These are phyloP conservation scores for Ceratobasidium sp. DNA, from an alignment of 1,284 basidiomycete genomes.

Conservation along the genomic window DNA sequence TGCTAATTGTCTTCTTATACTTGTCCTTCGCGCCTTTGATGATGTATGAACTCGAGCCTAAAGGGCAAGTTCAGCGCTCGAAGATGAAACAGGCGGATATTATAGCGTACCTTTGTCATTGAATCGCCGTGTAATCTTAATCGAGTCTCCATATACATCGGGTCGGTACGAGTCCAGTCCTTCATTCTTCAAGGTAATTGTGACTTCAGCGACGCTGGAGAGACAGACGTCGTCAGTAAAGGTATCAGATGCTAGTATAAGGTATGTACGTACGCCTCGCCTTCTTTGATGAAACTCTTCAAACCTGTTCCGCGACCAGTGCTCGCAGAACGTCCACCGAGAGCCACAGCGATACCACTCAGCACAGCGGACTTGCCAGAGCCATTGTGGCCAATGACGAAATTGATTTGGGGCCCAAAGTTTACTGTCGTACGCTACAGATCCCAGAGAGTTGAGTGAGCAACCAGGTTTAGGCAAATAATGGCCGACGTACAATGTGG, in stretches of 20 bases:
- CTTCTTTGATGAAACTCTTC: slow-evolving; percentile 91
- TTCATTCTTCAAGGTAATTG: slow-evolving; percentile 85
- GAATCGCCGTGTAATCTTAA: slow-evolving; percentile 88
- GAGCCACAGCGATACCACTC: slow-evolving; percentile 91
- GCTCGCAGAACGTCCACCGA: slow-evolving; percentile 91
- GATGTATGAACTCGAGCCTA: slow-evolving; percentile 85
- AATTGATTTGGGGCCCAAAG: slow-evolving; percentile 94
- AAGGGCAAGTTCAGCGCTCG: slow-evolving; percentile 52
- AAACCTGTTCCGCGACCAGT: slow-evolving; percentile 91
- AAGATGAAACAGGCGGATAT: neutral
- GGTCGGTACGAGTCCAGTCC: slow-evolving; percentile 91
- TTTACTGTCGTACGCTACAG: slow-evolving; percentile 76
- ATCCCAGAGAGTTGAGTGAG: neutral
- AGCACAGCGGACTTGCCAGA: slow-evolving; percentile 93
- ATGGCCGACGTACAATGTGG: slow-evolving; percentile 63
- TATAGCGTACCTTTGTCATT: slow-evolving; percentile 52
- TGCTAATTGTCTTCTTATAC: slow-evolving; percentile 76
- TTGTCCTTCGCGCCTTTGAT: slow-evolving; percentile 85
- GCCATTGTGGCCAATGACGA: slow-evolving; percentile 88
- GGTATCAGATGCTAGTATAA: neutral
- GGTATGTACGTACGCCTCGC: slow-evolving; percentile 71
- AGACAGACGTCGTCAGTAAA: slow-evolving; percentile 3
- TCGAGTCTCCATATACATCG: slow-evolving; percentile 85
- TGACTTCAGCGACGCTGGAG: slow-evolving; percentile 81
- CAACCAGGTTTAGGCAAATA: neutral